Evolutionary conservation across 768 basidiomycete genomes (phyloP).

Genomic region (Collybia nuda): DNA sequence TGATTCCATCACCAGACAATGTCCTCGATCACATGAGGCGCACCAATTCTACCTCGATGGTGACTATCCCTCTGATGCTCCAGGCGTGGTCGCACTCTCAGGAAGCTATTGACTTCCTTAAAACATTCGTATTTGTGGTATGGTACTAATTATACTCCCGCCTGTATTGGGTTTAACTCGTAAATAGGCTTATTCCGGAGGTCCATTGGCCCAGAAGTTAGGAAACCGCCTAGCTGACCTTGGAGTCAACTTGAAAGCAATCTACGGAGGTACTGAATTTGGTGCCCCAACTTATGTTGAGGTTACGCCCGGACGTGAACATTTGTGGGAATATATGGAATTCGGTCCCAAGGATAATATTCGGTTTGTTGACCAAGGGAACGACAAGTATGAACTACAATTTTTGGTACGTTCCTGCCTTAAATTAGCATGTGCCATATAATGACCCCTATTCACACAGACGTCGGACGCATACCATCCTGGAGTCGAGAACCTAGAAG

Average conservation of each 20-base stretch:
- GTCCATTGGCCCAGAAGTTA: slow-evolving; percentile 8
- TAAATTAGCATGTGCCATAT: background rate
- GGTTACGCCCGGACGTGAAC: slow-evolving; percentile 12
- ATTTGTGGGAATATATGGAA: slow-evolving; percentile 12
- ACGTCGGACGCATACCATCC: slow-evolving; percentile 21
- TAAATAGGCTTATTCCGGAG: slow-evolving; percentile 8
- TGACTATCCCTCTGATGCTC: slow-evolving; percentile 36
- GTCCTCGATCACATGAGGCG: slow-evolving; percentile 32
- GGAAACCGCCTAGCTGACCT: slow-evolving; percentile 6
- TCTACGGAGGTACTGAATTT: slow-evolving; percentile 17
- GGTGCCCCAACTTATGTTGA: slow-evolving; percentile 4
- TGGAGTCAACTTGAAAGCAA: slow-evolving; percentile 6
- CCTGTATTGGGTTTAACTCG: too few species aligned
- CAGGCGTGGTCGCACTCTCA: slow-evolving; percentile 32
- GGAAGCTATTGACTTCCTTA: slow-evolving; percentile 15
- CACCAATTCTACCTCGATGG: slow-evolving; percentile 25
- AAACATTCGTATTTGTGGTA: slow-evolving; percentile 10
- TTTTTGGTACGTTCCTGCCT: slow-evolving; percentile 21
- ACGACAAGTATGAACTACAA: slow-evolving; percentile 29
- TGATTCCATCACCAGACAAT: slow-evolving; percentile 37
- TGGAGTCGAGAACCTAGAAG: slow-evolving; percentile 30
- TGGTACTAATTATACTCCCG: background rate
- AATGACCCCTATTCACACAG: slow-evolving; percentile 13
- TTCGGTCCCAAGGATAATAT: slow-evolving; percentile 10
- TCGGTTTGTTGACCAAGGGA: slow-evolving; percentile 26